Percentiles rank a stretch among this genome's conserved stretches.
phyloP scores from a whole-genome alignment of 2,329 filamentous ascomycete genomes.

The Alternaria viburni region DNA sequence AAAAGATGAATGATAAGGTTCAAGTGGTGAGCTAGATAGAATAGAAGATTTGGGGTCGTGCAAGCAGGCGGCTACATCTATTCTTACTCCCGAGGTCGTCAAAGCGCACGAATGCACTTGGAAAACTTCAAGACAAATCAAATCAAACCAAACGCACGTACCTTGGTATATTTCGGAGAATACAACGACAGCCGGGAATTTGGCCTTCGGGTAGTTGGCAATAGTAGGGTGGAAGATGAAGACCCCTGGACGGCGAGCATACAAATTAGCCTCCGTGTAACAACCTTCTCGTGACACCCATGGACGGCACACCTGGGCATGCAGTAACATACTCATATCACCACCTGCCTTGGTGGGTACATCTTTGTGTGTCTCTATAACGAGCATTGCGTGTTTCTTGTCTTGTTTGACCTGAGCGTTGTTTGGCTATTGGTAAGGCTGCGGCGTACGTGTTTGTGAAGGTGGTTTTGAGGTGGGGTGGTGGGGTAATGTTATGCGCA shows the following conservation, averaged over 20 bases:
- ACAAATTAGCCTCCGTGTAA: background rate
- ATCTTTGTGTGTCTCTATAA: constrained; percentile 65
- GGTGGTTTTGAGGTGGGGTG: constrained; percentile 16
- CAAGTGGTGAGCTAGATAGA: background rate
- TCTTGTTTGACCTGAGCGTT: background rate
- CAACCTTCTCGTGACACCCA: constrained; percentile 4
- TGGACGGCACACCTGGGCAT: background rate
- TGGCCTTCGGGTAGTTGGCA: constrained; percentile 84
- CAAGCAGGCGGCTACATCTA: background rate
- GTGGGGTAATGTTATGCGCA: constrained; percentile 18
- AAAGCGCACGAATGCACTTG: too few relatives aligned
- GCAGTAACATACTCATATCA: constrained; percentile 59
- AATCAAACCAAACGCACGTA: too few relatives aligned
- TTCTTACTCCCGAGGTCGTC: too few relatives aligned
- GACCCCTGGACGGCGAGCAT: constrained; percentile 65
- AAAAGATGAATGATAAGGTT: background rate
- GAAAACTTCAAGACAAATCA: too few relatives aligned
- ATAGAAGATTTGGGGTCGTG: background rate
- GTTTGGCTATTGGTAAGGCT: constrained; percentile 1
- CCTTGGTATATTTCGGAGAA: constrained; percentile 98
- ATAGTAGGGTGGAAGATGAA: constrained; percentile 88
- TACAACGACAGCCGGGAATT: constrained; percentile 84
- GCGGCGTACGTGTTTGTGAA: constrained; percentile 1
- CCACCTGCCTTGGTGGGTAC: constrained; percentile 65
- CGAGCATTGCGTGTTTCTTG: constrained; percentile 56